Percentiles rank a stretch among this genome's conserved stretches.
phyloP scores from a whole-genome alignment of 169 alveolate genomes.

The Cryptosporidium xiaoi region DNA sequence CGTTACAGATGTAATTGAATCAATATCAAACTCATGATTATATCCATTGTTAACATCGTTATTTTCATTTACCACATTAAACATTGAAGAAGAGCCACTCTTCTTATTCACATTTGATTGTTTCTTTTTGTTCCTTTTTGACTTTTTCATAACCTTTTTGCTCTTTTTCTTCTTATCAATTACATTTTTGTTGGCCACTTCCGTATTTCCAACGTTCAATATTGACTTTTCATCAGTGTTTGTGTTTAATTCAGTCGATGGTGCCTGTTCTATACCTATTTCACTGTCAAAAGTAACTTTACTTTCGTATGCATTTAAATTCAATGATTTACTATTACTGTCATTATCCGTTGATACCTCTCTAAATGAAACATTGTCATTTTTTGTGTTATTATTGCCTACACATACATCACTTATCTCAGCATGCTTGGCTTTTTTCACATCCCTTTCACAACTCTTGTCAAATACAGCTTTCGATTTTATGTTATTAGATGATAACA shows the following conservation, averaged over 20 bases:
- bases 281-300: neutral
- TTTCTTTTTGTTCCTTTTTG: constrained; percentile 20
- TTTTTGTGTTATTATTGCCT: too few species aligned
- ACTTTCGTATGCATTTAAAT: too few species aligned
- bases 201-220: neutral
- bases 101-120: neutral
- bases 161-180: constrained; percentile 5
- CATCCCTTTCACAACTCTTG: neutral
- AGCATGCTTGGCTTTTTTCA: neutral
- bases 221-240: neutral
- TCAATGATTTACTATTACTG: too few species aligned
- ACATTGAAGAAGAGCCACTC: too few species aligned
- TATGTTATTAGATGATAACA: neutral
- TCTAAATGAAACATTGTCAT: too few species aligned
- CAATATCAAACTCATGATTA: neutral
- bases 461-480: neutral
- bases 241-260: neutral
- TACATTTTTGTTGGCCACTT: neutral
- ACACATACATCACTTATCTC: too few species aligned
- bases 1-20: constrained; percentile 50
- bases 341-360: too few species aligned
- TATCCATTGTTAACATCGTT: neutral
- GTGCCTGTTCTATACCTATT: neutral
- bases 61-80: too few species aligned
- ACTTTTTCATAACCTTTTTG: constrained; percentile 41